These are phyloP conservation scores for Aspergillus affinis DNA, from an alignment of 495 filamentous ascomycete genomes.

Conservation along the genomic window DNA sequence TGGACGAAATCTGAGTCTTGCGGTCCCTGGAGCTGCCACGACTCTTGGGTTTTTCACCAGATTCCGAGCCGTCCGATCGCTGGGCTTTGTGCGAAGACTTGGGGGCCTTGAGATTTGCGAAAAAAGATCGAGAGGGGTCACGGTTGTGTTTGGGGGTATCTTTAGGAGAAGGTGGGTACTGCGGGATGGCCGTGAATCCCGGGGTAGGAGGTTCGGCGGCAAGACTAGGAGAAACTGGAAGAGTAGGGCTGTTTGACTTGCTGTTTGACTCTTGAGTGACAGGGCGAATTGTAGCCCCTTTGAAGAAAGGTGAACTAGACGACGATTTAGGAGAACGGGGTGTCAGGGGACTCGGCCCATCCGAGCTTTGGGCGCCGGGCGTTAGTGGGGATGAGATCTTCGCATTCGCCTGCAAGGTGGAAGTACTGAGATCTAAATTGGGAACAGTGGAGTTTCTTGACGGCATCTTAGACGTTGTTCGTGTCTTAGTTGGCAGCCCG, in stretches of 20 bases:
- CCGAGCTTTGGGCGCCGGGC: constrained; percentile 40
- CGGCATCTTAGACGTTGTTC: constrained; percentile 39
- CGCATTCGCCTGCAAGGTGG: constrained; percentile 32
- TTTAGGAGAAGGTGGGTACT: constrained; percentile 52
- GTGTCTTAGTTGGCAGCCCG: constrained; percentile 13
- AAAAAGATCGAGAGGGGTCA: constrained; percentile 56
- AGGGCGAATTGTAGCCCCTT: constrained; percentile 45
- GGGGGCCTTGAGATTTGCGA: constrained; percentile 55
- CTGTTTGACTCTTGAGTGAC: constrained; percentile 42
- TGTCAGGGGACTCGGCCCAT: constrained; percentile 42
- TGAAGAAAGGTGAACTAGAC: constrained; percentile 43
- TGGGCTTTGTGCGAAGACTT: constrained; percentile 50
- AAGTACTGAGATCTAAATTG: constrained; percentile 44
- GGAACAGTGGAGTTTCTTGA: constrained; percentile 41
- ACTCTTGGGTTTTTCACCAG: constrained; percentile 42
- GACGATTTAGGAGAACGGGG: constrained; percentile 45
- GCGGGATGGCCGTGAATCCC: constrained; percentile 53
- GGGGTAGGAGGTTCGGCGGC: constrained; percentile 41
- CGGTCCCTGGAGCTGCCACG: constrained; percentile 46
- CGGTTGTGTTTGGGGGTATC: constrained; percentile 49
- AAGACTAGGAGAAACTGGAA: constrained; percentile 31
- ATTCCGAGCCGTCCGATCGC: constrained; percentile 43
- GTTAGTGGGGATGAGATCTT: constrained; percentile 39
- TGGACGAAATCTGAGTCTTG: constrained; percentile 31
- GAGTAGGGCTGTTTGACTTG: constrained; percentile 34